Base-by-base conservation (phyloP, 2,329 filamentous ascomycete genomes). In the Colletotrichum theobromicola region DNA sequence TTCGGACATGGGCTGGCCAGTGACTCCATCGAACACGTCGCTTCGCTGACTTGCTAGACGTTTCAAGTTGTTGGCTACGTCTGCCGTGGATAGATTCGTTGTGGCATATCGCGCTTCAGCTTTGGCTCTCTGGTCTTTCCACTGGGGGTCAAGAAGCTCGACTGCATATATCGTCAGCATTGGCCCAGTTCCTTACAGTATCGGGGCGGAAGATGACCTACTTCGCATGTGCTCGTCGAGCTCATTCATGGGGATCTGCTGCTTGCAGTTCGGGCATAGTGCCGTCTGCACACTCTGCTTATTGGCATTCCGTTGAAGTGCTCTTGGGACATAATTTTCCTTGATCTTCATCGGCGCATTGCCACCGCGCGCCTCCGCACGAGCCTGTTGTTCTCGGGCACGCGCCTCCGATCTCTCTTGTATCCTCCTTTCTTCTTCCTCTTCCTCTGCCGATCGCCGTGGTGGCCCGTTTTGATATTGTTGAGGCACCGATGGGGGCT, bases 121-220 rank as follows among this genome's bases (percentile, higher is more conserved):
- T 83, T 98, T 98, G 72, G 94, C 94, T 78, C 95, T 95, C 83
- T 98, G 96, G 82, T 98, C 96, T 83, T 98, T 98, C 96, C 96
- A 98, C 74, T 94, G 91, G 1, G 96, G 96, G 82, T 98, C 96
- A 74, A 98, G 90, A 61, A 98, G 90, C 85, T 98, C 96, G 82
- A 98, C 94, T 94, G 55, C 18, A 66, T 24, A 21, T 7, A 32
- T 34, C n/a, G 78, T 88, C 83, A 89, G 84, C 76, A 75, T 72
- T 46, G 18, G 3, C 37, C 42, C 42, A 10, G 34, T 62, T 8
- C 5, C n/a, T 12, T 12, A 15, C 9, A 18, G 18, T 15, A 73
- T 18, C 21, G 21, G 12, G 15, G 16, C 67, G 42, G 61, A 21
- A 16, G 24, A 21, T 28, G 46, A 58, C 89, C 85, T 87, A 93